Evolutionary conservation across 768 basidiomycete genomes (phyloP).

Genomic region (Leccinum fibrillosum): DNA sequence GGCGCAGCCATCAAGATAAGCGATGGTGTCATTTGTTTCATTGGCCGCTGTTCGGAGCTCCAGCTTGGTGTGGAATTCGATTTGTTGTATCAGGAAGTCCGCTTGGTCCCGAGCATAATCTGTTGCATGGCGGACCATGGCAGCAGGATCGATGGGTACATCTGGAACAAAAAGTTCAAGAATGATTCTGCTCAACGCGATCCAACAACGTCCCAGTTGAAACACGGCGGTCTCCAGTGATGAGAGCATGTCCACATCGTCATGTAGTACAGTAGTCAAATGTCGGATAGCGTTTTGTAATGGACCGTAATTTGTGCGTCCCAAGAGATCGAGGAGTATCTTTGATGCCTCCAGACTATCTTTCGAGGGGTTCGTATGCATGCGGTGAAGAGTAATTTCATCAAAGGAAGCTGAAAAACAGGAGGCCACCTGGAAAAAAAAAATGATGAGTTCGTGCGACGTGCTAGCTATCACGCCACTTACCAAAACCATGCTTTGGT

Average conservation of each 20-base stretch:
- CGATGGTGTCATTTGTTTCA: constrained; percentile 43
- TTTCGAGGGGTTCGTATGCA: constrained; percentile 4
- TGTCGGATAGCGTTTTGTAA: constrained; percentile 35
- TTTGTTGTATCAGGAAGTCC: constrained; percentile 42
- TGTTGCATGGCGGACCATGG: constrained; percentile 47
- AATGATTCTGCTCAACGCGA: constrained; percentile 56
- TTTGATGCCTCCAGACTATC: constrained; percentile 19
- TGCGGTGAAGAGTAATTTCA: constrained; percentile 13
- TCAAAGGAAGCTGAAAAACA: constrained; percentile 45
- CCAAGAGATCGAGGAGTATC: constrained; percentile 31
- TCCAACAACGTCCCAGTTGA: constrained; percentile 51
- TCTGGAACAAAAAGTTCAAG: constrained; percentile 78
- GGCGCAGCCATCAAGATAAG: constrained; percentile 40
- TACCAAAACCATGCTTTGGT: constrained; percentile 42
- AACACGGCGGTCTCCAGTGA: constrained; percentile 26
- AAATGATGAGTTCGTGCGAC: constrained; percentile 3
- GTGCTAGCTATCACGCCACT: constrained; percentile 10
- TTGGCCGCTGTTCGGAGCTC: constrained; percentile 61
- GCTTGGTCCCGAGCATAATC: constrained; percentile 44
- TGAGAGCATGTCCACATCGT: constrained; percentile 14
- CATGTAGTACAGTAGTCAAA: constrained; percentile 27
- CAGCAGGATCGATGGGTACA: constrained; percentile 83
- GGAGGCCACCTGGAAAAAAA: constrained; percentile 35
- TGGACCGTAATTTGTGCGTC: constrained; percentile 30
- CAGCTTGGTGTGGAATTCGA: constrained; percentile 50